These are phyloP conservation scores for Daldinia eschscholtzii DNA, from an alignment of 2,329 filamentous ascomycete genomes.

Conservation along the genomic window DNA sequence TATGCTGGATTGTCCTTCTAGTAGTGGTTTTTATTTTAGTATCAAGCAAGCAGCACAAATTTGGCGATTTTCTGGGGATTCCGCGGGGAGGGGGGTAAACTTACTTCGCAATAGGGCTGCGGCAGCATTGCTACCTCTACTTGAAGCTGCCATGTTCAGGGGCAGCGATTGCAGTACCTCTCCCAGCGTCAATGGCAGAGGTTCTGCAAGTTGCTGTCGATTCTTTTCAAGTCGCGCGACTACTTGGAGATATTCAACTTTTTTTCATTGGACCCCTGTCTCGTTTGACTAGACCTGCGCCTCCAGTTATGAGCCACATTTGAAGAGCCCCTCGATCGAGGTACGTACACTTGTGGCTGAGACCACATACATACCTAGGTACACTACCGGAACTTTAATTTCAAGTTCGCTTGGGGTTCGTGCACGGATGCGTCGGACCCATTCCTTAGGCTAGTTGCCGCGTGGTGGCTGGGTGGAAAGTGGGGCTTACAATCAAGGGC, in stretches of 20 bases:
- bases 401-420: not conserved
- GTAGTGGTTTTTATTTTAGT: conserved; percentile 43
- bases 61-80: not conserved
- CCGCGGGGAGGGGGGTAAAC: conserved; percentile 42
- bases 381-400: not conserved
- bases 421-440: conserved; percentile 7
- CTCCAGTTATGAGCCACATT: conserved; percentile 27
- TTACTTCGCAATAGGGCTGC: conserved; percentile 65
- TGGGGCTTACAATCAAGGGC: conserved; percentile 22
- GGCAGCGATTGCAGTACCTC: conserved; percentile 32
- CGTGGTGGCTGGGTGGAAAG: conserved; percentile 26
- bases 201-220: conserved; percentile 26
- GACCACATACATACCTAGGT: too few species aligned
- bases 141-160: conserved; percentile 65
- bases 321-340: not conserved
- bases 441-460: conserved; percentile 11
- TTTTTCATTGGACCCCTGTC: conserved; percentile 45
- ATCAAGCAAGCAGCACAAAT: conserved; percentile 49
- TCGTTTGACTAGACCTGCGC: conserved; percentile 12
- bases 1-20: conserved; percentile 52
- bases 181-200: conserved; percentile 40
- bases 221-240: conserved; percentile 32
- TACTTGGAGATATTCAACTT: conserved; percentile 44
- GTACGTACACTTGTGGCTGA: not conserved
- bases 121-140: conserved; percentile 67